These are phyloP conservation scores for Phlebopus sp. DNA, from an alignment of 1,284 basidiomycete species.

Conservation along the genomic window DNA sequence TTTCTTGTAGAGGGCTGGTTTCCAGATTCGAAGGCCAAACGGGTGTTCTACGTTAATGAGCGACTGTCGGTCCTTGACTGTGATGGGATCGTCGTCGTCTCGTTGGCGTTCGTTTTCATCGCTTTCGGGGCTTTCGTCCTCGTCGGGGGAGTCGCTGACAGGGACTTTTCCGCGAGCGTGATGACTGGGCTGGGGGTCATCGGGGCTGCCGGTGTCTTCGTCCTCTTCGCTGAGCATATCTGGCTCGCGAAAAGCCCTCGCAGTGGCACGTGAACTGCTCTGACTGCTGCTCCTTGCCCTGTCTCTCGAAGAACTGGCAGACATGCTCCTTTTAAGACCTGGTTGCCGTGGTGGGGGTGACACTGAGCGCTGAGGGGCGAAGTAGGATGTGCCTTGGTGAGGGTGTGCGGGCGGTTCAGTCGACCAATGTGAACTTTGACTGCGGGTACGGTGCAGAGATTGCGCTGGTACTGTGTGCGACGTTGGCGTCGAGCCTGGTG, in stretches of 20 bases:
- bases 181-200: conserved; percentile 28
- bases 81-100: conserved; percentile 85
- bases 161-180: conserved; percentile 27
- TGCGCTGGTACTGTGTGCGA: conserved; percentile 24
- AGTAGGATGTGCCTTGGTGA: conserved; percentile 67
- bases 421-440: conserved; percentile 56
- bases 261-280: conserved; percentile 50
- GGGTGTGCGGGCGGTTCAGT: conserved; percentile 61
- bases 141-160: conserved; percentile 31
- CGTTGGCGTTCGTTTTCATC: conserved; percentile 37
- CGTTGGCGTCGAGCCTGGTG: conserved; percentile 34
- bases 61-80: conserved; percentile 94
- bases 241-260: conserved; percentile 43
- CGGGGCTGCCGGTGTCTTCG: conserved; percentile 28
- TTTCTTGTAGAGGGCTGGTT: conserved; percentile 98
- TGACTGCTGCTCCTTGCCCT: conserved; percentile 58
- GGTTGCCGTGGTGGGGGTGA: conserved; percentile 39
- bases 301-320: conserved; percentile 46
- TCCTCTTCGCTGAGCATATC: conserved; percentile 47
- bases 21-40: conserved; percentile 99
- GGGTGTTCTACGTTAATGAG: conserved; percentile 99
- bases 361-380: conserved; percentile 38
- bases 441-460: conserved; percentile 47
- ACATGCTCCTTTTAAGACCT: conserved; percentile 40
- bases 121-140: conserved; percentile 33